Evolutionary conservation across 805 yeast genomes (phyloP), one percentile per base, ranked within the genome.

Genomic region (Deakozyma indianensis): DNA sequence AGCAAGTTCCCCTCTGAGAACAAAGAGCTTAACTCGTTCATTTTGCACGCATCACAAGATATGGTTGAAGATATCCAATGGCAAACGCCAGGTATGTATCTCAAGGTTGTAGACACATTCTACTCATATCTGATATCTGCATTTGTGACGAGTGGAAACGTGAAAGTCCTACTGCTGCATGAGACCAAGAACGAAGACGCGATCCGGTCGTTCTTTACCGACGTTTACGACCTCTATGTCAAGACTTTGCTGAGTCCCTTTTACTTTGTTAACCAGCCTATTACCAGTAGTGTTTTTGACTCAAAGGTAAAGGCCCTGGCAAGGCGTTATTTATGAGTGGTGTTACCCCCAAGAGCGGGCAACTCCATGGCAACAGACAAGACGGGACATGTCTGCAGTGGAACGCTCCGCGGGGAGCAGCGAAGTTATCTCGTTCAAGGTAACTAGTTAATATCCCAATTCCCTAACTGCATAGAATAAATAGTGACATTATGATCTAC

Each of bases 51-150:
- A 1, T 77, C 97, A 1, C 63, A 92, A 29, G 98, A 92, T 60
- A 70, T 92, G n/a, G 78, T 92, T 0, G 96, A 92, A 51, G 95
- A 88, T 54, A 63, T 77, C 2, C 96, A 87, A 58, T 87, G 95
- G 90, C 73, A 75, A 42, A 69, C 75, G 7, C 75, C 70, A 50
- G 68, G 72, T 41, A 68, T 82, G 50, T 80, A 83, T 56, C 65
- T 87, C 50, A 88, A 90, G 41, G 75, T 75, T 41, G 75, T 90
- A 18, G 98, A 92, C 63, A 77, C 80, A 29, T 90, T 86, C 61
- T 85, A 88, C 60, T 94, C 92, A 3, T 76, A 78, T 52, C 66
- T 71, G 42, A 75, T 90, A n/a, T 83, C 86, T 46, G 94, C 90
- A 2, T 92, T 78, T 58, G 71, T 90, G 35, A 85, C 96, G 0